Base-by-base conservation (phyloP, 225 moss, liverwort and hornwort species). In the Climacium dendroides region DNA sequence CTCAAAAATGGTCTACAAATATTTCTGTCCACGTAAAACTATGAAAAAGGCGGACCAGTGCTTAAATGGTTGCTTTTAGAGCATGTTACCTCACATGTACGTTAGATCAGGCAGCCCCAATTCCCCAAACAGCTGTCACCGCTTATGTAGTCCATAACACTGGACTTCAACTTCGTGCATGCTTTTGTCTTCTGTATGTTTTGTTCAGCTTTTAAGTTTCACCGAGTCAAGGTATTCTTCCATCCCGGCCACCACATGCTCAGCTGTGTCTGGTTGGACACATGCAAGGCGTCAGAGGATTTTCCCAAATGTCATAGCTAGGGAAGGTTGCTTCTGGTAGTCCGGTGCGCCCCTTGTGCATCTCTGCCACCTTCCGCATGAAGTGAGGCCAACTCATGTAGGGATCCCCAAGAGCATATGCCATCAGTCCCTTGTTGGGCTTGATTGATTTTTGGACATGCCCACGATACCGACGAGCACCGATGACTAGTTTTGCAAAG, bases 261-360 rank as follows among this genome's bases (percentile, higher is more conserved):
- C 79, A 85, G 81, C 77, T 87, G 89, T 74, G 3, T 88, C 32
- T 24, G 0, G 60, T 71, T 41, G 83, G 88, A 77, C 95, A 95
- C 94, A 94, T 95, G 71, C 94, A 95, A 47, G 89, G 88, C 2
- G 95, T 66, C 6, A 95, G 64, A 28, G 94, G 95, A 80, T 95
- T 95, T 82, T 95, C 95, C 80, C 90, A 94, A 28, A 95, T 86
- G 82, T 93, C 95, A 23, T 94, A 93, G 32, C 8, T 30, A 2
- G 95, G 95, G 53, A 90, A 91, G 5, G 94, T 89, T 7, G 86
- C 87, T 78, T 94, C 94, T 2, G 94, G 95, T 75, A 95, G 81
- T 23, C 95, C 92, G 35, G 91, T 92, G 60, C 93, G 90, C 19
- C 87, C 85, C 64, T 86, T 73, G 30, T 95, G 95, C 93, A 94